Base-by-base conservation (phyloP, 306 rosid species). In the Dalbergia oliveri region DNA sequence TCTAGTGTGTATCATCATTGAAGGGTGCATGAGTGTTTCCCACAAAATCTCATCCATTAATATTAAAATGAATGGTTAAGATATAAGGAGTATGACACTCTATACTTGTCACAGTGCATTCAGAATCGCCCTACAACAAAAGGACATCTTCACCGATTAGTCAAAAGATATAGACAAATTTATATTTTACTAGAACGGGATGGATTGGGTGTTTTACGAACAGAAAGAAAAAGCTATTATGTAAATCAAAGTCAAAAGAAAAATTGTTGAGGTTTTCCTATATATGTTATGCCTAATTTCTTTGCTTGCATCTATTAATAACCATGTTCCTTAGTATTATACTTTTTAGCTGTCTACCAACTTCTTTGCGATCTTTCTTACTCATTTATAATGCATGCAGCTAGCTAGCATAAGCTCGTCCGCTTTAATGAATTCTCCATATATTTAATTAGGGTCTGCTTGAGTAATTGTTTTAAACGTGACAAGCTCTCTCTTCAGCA, bases 341-440 rank as follows among this genome's bases (percentile, higher is more conserved):
- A 68, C 82, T 78, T 78, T 78, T 31, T 68, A 58, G 82, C 76
- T 69, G 82, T 78, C 62, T n/a, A 45, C 39, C 76, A 78, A 16
- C 37, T 64, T 64, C 44, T 15, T 8, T 37, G 23, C 15, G 49
- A n/a, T n/a, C 16, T 64, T 64, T 64, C 47, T 64, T 6, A 13
- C 69, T 35, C 8, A 16, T 16, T 5, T 35, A 15, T 39, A 9
- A 65, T 65, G 49, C 15, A 37, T 37, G 31, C 14, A 15, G 21
- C 31, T 62, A 62, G 43, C 67, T 31, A 26, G 41, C 65, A 59
- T 23, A 58, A 58, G 41, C 41, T 37, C 41, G 7, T 43, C 47
- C 47, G 9, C 47, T 43, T 43, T 62, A 62, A 62, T 6, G 44
- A 8, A 62, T 62, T 62, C 9, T 13, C 34, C 33, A 33, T 33